These are phyloP conservation scores for Triangularia setosa DNA, from an alignment of 2,329 filamentous ascomycete species.

Conservation along the genomic window DNA sequence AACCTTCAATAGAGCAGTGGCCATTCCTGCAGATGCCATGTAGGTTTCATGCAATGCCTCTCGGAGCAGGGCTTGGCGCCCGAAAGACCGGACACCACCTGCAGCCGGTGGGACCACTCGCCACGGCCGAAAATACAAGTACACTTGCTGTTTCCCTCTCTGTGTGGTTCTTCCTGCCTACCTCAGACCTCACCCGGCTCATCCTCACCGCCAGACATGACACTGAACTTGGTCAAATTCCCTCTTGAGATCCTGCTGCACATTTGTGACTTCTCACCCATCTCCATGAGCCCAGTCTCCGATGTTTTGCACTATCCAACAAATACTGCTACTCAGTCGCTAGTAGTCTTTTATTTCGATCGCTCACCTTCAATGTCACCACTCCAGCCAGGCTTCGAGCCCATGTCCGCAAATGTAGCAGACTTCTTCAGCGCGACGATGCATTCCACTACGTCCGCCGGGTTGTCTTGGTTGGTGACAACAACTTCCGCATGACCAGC, in stretches of 20 bases:
- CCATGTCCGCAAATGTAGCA: not conserved
- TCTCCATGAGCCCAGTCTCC: not conserved
- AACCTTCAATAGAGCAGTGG: too few species aligned
- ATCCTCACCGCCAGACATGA: not conserved
- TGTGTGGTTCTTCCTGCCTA: not conserved
- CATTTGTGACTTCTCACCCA: conserved; percentile 1
- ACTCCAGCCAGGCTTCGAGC: not conserved
- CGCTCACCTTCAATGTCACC: not conserved
- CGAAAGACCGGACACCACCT: too few species aligned
- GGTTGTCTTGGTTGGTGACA: not conserved
- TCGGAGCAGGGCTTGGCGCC: too few species aligned
- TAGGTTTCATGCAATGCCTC: too few species aligned
- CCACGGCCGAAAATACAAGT: too few species aligned
- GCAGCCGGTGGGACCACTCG: too few species aligned
- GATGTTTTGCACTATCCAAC: not conserved
- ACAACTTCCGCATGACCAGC: not conserved
- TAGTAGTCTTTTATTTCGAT: not conserved
- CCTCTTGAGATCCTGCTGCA: not conserved
- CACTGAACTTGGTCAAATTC: not conserved
- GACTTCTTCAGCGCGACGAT: not conserved
- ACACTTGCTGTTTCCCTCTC: too few species aligned
- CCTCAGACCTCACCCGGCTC: not conserved
- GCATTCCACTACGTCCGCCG: not conserved
- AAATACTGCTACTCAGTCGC: not conserved
- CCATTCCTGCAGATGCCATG: too few species aligned